Base-by-base conservation (phyloP, 2,329 filamentous ascomycete species). In the Tolypocladium endophyticum region DNA sequence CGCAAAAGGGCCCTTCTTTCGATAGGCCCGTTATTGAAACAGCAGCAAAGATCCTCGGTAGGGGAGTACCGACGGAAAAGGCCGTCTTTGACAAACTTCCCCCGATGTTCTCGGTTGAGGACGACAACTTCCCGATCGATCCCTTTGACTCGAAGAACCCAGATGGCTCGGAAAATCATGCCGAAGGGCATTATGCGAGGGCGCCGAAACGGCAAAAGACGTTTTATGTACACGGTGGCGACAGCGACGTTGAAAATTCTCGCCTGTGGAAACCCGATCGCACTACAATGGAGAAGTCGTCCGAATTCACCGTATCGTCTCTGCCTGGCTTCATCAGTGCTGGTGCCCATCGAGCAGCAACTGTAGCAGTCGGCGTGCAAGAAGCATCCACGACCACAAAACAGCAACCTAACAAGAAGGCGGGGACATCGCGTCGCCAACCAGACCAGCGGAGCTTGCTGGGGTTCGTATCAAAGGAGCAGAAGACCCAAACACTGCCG, bases 41-140 rank as follows among this genome's bases (percentile, higher is more conserved):
- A 36, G 82, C 94, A 9, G 87, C 88, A 5, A 84, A 80, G 56
- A 93, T 96, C 23, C 76, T 97, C 5, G 74, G 81, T 8, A 81
- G 90, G 60, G 71, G 78, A 1, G 79, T 84, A 41, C 88, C 89
- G 12, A 72, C 79, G 1, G 75, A 82, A 56, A 73, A 79, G 55
- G 71, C 75, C 36, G 79, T 91, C 54, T 80, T 81, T 57, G 77
- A 80, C 57, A 72, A 72, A 7, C 74, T 86, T 47, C 79, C 81
- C 0, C 69, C 73, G 28, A 79, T 87, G 72, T 81, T 81, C 60
- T 79, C 75, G 52, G 75, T 78, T 0, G 85, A 89, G 66, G 90
- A 94, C 69, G 82, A 89, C 63, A 69, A 81, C 14, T 90, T 86
- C 74, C 87, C 89, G 0, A 66, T 84, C 3, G 84, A 87, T 55